Evolutionary conservation across 208 protist genomes (phyloP), one percentile per base, ranked within the genome.

Genomic region (Wallacemonas rigidus): DNA sequence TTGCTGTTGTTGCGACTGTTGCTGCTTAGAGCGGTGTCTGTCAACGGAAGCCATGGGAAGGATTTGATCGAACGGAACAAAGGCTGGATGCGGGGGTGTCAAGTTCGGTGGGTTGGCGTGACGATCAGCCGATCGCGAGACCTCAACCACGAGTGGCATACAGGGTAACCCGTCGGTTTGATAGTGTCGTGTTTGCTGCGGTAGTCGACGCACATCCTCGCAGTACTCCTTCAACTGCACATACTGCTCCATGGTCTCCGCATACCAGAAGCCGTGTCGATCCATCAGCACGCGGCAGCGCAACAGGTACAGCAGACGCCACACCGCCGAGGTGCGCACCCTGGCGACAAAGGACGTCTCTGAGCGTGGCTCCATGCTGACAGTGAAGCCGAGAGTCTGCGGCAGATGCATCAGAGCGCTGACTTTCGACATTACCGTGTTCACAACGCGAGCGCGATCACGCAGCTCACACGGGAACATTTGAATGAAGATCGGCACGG

Each of bases 81-180:
- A 80, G 60, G 70, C 43, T 5, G 54, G 14, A 55, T 64, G 35
- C 45, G 72, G 36, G 12, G 60, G 60, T 6, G 55, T 54, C 38
- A 64, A 35, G 41, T 50, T 73, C 62, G 15, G 11, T 7, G 47
- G 50, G 7, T 14, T 45, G 3, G 56, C 14, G 45, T 57, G 54
- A 3, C 72, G 79, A 14, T 81, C 74, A 11, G 80, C 70, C 2
- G 80, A 79, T 8, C 81, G 77, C 17, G 83, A 82, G 12, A 90
- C 75, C 75, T 94, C 89, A 38, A 92, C 85, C 15, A 94, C 86
- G 47, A 94, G 81, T n/a, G 89, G 89, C 89, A 94, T 92, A 83
- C 89, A 89, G 36, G 86, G 86, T 67, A 92, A 72, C 36, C 89
- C 89, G 65, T 89, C 89, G 12, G 83, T 92, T 64, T 88, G 77